Evolutionary conservation across 2,329 filamentous ascomycete genomes (phyloP).

Genomic region (Cordyceps javanica): DNA sequence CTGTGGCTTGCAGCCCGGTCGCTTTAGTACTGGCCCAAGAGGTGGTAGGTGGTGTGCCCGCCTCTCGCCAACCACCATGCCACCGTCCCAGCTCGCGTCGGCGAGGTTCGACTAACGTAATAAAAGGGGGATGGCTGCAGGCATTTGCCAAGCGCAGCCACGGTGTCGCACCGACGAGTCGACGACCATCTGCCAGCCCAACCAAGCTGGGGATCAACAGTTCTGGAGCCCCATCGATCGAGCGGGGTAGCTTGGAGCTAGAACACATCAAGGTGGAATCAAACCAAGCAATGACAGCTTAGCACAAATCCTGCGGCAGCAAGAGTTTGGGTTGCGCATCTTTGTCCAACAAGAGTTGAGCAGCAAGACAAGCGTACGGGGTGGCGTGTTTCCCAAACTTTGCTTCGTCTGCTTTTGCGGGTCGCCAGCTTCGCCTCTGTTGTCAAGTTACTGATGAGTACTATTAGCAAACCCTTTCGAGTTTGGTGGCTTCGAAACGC

Average conservation of each 20-base stretch:
- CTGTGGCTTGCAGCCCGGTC: background rate
- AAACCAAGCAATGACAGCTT: background rate
- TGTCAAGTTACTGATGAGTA: too few relatives aligned
- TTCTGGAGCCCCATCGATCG: slow-evolving; percentile 11
- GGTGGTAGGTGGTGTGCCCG: too few relatives aligned
- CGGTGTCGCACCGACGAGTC: too few relatives aligned
- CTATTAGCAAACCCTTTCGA: too few relatives aligned
- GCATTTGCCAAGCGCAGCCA: too few relatives aligned
- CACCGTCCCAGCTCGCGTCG: background rate
- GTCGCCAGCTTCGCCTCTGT: background rate
- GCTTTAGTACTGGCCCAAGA: too few relatives aligned
- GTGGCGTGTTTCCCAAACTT: background rate
- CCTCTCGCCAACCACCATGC: too few relatives aligned
- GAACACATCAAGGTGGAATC: background rate
- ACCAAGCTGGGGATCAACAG: background rate
- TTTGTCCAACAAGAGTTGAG: too few relatives aligned
- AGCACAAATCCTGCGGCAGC: background rate
- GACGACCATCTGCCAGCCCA: background rate
- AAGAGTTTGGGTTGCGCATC: too few relatives aligned
- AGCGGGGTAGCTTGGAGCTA: slow-evolving; percentile 10
- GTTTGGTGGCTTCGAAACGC: background rate
- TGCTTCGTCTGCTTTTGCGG: background rate
- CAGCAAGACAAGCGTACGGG: background rate
- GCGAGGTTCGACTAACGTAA: background rate
- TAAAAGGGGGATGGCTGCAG: background rate